Evolutionary conservation across 202 grass and related monocot species (phyloP), one percentile per base, ranked within the genome.

Genomic region (Miscanthus sacchariflorus): DNA sequence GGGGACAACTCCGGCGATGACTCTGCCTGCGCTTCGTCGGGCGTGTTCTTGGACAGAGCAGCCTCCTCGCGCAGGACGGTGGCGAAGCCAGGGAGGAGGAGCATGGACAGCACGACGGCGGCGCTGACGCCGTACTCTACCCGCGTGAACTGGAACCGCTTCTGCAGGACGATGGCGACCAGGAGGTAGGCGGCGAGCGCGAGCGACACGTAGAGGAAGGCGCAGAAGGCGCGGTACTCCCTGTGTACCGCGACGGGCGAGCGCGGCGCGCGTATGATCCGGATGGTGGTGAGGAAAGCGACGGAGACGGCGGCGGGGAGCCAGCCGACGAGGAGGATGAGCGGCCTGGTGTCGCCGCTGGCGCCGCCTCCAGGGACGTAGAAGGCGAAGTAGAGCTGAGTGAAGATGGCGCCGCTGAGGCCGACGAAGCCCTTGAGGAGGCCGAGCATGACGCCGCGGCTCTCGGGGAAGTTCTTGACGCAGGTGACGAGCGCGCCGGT

Each of bases 391-490:
- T 93, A 96, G 65, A 96, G 78, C 88, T 93, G 91, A 17, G 89
- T 93, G 77, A 88, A 96, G 72, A 93, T 88, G 72, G 94, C 94
- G 74, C 94, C 94, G 17, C 94, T 95, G 71, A 96, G 91, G 43
- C 94, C 94, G 38, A 96, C 89, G 74, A 93, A 96, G 2, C 94
- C 91, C 42, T 96, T 96, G 18, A 96, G 91, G 19, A 96, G 40
- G 10, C 94, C 91, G 12, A 96, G 90, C 69, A 93, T 77, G 76
- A 90, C 80, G 23, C 94, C 94, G 27, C 94, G 91, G 74, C 90
- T 90, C 82, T 91, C 87, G 0, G 91, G 96, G 87, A 98, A 98
- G 87, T 96, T 98, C 87, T 94, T 94, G 84, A 98, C 96, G 61
- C 82, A 89, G 63, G 96, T 94, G 85, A 93, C 96, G 79, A 98